Conservation (phyloP, 768 basidiomycete genomes). For the Mycena sanguinolenta region DNA sequence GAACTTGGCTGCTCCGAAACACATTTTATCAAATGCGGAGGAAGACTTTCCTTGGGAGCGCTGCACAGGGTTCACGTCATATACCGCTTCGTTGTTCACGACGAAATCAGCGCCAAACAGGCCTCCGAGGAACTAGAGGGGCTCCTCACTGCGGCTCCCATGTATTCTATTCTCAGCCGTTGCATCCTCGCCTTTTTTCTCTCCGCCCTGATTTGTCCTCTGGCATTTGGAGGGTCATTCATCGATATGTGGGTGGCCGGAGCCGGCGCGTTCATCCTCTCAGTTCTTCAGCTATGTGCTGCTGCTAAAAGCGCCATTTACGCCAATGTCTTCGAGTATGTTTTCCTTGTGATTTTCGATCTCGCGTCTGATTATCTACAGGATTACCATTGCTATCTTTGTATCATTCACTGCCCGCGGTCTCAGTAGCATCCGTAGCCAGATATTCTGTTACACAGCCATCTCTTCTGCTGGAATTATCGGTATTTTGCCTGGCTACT, state of each 20-base stretch:
- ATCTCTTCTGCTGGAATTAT: slow-evolving; percentile 91
- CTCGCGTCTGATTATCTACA: slow-evolving; percentile 47
- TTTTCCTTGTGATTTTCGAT: slow-evolving; percentile 26
- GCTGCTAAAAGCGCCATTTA: slow-evolving; percentile 85
- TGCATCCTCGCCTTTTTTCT: slow-evolving; percentile 78
- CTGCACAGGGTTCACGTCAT: slow-evolving; percentile 88
- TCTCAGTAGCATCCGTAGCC: slow-evolving; percentile 80
- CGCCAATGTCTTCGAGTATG: slow-evolving; percentile 93
- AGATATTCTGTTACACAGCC: slow-evolving; percentile 92
- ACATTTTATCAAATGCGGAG: slow-evolving; percentile 86
- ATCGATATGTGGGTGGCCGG: slow-evolving; percentile 91
- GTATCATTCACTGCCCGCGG: slow-evolving; percentile 88
- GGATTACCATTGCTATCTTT: slow-evolving; percentile 85
- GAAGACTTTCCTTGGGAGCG: slow-evolving; percentile 84
- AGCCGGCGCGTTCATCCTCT: slow-evolving; percentile 73
- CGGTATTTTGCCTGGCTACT: slow-evolving; percentile 90
- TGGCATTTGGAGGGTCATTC: slow-evolving; percentile 88
- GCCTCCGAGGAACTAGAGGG: slow-evolving; percentile 75
- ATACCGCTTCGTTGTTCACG: slow-evolving; percentile 91
- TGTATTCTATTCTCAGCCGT: slow-evolving; percentile 74
- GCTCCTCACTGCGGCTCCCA: slow-evolving; percentile 72
- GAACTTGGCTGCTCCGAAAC: slow-evolving; percentile 93
- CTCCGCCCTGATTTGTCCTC: slow-evolving; percentile 84
- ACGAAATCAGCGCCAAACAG: slow-evolving; percentile 87
- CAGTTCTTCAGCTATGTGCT: slow-evolving; percentile 78